Percentiles rank a stretch among this genome's conserved stretches.
These are phyloP conservation scores for Lasiosphaeria miniovina DNA, from an alignment of 495 filamentous ascomycete species.

Conservation along the genomic window DNA sequence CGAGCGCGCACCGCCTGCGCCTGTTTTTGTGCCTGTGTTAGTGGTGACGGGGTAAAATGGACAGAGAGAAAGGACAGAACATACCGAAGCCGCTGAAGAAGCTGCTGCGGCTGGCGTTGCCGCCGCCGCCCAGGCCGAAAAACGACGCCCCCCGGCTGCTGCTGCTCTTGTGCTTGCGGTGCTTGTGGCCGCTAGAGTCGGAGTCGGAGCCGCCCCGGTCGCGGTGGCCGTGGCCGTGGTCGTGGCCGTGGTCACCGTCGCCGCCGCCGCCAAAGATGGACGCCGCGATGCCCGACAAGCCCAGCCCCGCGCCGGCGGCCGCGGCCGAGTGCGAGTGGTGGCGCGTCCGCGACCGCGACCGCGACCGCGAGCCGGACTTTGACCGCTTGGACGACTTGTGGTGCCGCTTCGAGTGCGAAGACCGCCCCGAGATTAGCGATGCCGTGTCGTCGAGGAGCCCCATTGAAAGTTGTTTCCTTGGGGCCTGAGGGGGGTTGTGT, in stretches of 20 bases:
- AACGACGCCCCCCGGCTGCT: slow-evolving; percentile 8
- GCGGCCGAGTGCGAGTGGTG: slow-evolving; percentile 21
- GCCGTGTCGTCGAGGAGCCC: slow-evolving; percentile 44
- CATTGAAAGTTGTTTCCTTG: slow-evolving; percentile 27
- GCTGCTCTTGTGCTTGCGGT: slow-evolving; percentile 23
- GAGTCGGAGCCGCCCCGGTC: background rate
- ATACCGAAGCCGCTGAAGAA: slow-evolving; percentile 48
- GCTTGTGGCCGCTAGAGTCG: slow-evolving; percentile 9
- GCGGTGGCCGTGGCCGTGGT: slow-evolving; percentile 1
- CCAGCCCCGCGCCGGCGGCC: slow-evolving; percentile 14
- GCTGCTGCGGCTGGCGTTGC: slow-evolving; percentile 40
- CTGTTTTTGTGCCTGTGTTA: slow-evolving; percentile 24
- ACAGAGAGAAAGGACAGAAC: slow-evolving; percentile 55
- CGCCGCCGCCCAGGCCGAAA: slow-evolving; percentile 8
- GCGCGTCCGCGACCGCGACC: slow-evolving; percentile 24
- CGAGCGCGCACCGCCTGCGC: slow-evolving; percentile 31
- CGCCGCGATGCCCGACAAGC: slow-evolving; percentile 19
- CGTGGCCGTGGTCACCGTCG: slow-evolving; percentile 16
- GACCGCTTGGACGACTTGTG: slow-evolving; percentile 16
- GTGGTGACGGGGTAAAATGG: slow-evolving; percentile 53
- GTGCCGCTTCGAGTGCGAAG: slow-evolving; percentile 29
- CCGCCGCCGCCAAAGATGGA: slow-evolving; percentile 38
- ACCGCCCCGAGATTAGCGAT: slow-evolving; percentile 38
- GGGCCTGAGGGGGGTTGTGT: background rate
- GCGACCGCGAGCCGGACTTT: slow-evolving; percentile 31